These are phyloP conservation scores for Combretum micranthum DNA, from an alignment of 345 rosid genomes.

Conservation along the genomic window DNA sequence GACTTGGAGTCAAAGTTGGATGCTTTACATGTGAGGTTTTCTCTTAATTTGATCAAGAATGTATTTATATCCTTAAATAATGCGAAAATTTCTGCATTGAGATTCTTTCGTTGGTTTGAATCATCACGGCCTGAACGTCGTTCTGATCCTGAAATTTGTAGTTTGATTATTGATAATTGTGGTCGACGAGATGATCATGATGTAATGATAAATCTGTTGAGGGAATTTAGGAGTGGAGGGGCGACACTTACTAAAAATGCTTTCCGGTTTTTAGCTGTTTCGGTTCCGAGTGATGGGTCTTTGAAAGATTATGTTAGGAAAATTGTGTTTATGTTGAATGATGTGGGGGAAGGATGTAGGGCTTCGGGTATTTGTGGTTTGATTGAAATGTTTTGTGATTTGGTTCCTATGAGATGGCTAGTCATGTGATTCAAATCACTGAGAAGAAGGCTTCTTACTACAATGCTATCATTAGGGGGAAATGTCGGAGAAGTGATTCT, in stretches of 20 bases:
- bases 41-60: conserved; percentile 12
- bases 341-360: conserved; percentile 28
- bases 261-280: conserved; percentile 28
- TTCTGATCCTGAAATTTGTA: conserved; percentile 24
- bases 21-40: conserved; percentile 20
- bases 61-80: conserved; percentile 26
- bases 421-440: conserved; percentile 27
- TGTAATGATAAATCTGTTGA: conserved; percentile 20
- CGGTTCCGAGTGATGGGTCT: conserved; percentile 12
- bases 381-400: conserved; percentile 27
- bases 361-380: conserved; percentile 31
- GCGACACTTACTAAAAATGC: conserved; percentile 31
- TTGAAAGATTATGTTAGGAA: conserved; percentile 16
- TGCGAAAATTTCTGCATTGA: conserved; percentile 29
- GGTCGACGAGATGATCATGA: conserved; percentile 35
- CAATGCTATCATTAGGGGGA: conserved; percentile 24
- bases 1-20: conserved; percentile 30
- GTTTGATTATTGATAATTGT: conserved; percentile 45
- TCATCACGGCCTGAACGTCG: conserved; percentile 17
- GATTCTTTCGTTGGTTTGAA: conserved; percentile 35
- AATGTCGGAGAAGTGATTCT: conserved; percentile 26
- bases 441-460: conserved; percentile 27
- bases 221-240: conserved; percentile 15
- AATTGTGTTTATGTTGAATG: conserved; percentile 24
- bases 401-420: conserved; percentile 30